Percentiles rank a stretch among this genome's conserved stretches.
Conservation (phyloP, 2,329 filamentous ascomycete species). For the Fusarium nygamai region DNA sequence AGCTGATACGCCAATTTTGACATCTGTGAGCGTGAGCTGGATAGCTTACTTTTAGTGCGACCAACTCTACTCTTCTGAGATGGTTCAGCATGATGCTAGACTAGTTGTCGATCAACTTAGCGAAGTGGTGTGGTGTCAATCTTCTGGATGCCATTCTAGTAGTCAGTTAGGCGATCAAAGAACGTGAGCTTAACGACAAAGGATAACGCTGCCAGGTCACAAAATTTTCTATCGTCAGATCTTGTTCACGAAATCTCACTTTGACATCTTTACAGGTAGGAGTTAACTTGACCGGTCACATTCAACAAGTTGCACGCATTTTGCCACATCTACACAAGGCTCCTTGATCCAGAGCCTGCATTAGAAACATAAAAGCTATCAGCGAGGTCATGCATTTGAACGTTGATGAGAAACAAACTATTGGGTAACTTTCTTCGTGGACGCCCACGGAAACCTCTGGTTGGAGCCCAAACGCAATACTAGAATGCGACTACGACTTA, state of each 20-base stretch:
- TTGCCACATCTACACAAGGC: neutral
- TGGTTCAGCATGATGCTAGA: neutral
- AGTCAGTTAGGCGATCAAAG: neutral
- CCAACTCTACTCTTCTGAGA: neutral
- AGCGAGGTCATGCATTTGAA: neutral
- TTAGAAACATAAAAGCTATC: neutral
- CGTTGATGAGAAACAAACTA: neutral
- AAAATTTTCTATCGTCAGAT: neutral
- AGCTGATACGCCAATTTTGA: neutral
- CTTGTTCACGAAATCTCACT: neutral
- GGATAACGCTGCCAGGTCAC: neutral
- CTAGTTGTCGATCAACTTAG: constrained; percentile 13
- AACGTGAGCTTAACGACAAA: neutral
- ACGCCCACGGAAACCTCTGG: neutral
- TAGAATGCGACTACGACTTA: neutral
- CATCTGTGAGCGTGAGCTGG: neutral
- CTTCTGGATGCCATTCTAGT: constrained; percentile 2
- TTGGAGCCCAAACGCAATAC: neutral
- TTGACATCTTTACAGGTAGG: neutral
- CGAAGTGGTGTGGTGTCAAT: constrained; percentile 14
- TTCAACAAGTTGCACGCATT: neutral
- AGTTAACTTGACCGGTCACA: constrained; percentile 24
- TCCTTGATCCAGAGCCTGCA: neutral
- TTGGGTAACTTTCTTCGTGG: neutral
- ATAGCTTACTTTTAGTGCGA: neutral